Evolutionary conservation across 108 stramenopile species (phyloP).

Genomic region (Cafeteria roenbergensis): DNA sequence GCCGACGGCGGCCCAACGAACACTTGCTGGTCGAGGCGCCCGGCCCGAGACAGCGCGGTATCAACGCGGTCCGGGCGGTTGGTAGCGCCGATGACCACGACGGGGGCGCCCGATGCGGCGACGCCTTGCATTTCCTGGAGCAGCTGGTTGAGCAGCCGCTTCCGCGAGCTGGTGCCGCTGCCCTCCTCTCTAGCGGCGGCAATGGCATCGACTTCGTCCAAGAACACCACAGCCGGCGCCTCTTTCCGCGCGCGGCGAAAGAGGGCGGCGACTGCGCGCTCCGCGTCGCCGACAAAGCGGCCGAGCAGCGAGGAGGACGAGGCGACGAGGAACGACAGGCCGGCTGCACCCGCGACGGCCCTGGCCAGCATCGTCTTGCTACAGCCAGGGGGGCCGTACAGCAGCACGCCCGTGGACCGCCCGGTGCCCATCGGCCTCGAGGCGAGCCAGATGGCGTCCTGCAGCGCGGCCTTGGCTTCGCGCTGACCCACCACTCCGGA

Average conservation of each 20-base stretch:
- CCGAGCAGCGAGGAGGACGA: constrained; percentile 89
- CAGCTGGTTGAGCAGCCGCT: constrained; percentile 81
- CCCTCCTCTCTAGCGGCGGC: constrained; percentile 28
- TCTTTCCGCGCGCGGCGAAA: constrained; percentile 77
- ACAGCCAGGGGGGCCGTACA: constrained; percentile 97
- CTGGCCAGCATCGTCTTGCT: constrained; percentile 94
- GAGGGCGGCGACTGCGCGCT: constrained; percentile 86
- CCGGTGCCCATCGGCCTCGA: too few relatives aligned
- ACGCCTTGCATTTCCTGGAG: constrained; percentile 88
- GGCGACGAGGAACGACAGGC: constrained; percentile 88
- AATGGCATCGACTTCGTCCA: constrained; percentile 96
- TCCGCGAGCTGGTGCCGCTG: constrained; percentile 9
- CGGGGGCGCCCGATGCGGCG: constrained; percentile 48
- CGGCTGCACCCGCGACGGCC: constrained; percentile 89
- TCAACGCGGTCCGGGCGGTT: constrained; percentile 84
- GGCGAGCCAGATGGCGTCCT: too few relatives aligned
- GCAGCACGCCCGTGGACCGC: constrained; percentile 95
- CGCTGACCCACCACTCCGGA: too few relatives aligned
- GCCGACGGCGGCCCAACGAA: constrained; percentile 76
- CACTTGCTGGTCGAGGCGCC: constrained; percentile 81
- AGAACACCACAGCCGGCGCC: constrained; percentile 96
- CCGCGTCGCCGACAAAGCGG: constrained; percentile 90
- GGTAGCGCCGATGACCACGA: constrained; percentile 82
- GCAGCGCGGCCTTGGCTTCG: too few relatives aligned
- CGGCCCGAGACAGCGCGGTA: constrained; percentile 79